phyloP scores from a whole-genome alignment of 192 early-diverging fungal genomes.

The Funneliformis mosseae region DNA sequence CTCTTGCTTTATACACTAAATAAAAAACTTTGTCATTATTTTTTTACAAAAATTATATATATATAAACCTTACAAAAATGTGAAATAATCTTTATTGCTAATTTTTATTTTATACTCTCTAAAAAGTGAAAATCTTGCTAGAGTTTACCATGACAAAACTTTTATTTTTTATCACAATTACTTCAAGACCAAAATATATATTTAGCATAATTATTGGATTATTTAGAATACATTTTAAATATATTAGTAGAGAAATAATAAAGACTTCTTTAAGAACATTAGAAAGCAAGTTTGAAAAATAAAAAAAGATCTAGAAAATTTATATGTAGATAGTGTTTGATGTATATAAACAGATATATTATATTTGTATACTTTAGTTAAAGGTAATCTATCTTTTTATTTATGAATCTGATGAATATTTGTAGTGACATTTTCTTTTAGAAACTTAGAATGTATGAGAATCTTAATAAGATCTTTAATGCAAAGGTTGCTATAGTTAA shows the following conservation, averaged over 20 bases:
- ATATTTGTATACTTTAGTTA: background rate
- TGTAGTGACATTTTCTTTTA: background rate
- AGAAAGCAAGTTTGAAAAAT: no score
- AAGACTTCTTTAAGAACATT: constrained; percentile 3
- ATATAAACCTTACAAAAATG: background rate
- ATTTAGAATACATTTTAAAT: background rate
- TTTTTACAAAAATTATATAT: no score
- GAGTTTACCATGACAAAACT: constrained; percentile 15
- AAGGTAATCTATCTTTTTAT: background rate
- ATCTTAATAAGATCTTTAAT: constrained; percentile 18
- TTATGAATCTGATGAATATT: background rate
- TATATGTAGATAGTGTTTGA: background rate
- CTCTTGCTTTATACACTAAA: background rate
- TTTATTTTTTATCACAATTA: background rate
- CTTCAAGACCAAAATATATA: background rate
- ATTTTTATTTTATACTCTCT: background rate
- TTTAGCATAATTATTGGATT: background rate
- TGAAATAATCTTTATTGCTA: background rate
- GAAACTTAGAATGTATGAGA: background rate
- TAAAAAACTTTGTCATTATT: no score
- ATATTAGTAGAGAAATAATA: background rate
- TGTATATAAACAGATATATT: background rate
- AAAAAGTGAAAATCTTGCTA: constrained; percentile 2
- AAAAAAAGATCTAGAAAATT: no score
- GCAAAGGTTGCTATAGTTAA: constrained; percentile 5